Evolutionary conservation across 2,329 filamentous ascomycete species (phyloP).

Genomic region (Botrytis cinerea): DNA sequence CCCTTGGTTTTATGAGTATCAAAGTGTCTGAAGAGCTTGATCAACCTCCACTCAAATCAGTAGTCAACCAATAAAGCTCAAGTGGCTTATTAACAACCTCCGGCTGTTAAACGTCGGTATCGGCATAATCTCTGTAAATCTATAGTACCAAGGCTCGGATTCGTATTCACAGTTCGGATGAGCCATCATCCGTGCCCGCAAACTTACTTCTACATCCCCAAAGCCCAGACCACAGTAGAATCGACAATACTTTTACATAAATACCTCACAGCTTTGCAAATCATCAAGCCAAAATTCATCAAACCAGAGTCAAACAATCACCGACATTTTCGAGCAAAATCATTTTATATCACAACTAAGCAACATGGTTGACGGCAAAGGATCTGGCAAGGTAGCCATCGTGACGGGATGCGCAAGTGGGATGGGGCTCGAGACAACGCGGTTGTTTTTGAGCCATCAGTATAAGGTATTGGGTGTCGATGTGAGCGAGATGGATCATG

Average conservation of each 20-base stretch:
- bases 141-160: background rate
- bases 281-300: background rate
- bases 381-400: slow-evolving; percentile 32
- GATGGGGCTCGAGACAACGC: slow-evolving; percentile 42
- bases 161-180: background rate
- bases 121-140: background rate
- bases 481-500: slow-evolving; percentile 41
- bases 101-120: background rate
- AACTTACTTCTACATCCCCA: background rate
- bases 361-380: slow-evolving; percentile 24
- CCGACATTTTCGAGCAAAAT: background rate
- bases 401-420: slow-evolving; percentile 39
- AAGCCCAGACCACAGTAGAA: background rate
- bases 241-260: background rate
- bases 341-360: background rate
- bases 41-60: background rate
- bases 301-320: background rate
- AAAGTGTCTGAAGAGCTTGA: background rate
- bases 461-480: slow-evolving; percentile 43
- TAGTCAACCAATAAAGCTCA: background rate
- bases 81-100: background rate
- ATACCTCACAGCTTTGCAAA: background rate
- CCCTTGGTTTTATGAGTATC: background rate
- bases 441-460: slow-evolving; percentile 40
- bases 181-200: background rate